Evolutionary conservation across 2,329 filamentous ascomycete species (phyloP).

Genomic region (Aspergillus spinulosporus): DNA sequence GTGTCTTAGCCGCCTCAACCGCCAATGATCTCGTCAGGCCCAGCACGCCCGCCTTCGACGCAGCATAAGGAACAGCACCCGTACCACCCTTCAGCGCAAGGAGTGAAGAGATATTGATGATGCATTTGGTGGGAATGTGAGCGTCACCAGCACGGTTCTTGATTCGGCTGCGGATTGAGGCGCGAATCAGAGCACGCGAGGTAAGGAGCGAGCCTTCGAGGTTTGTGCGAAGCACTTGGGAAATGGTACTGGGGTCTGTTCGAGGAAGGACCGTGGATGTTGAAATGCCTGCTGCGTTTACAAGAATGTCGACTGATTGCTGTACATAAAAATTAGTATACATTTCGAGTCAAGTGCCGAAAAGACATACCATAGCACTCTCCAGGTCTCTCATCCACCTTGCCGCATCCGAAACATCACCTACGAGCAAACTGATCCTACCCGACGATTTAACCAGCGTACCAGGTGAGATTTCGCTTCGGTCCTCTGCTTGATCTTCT

Average conservation of each 20-base stretch:
- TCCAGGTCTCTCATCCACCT: slow-evolving; percentile 40
- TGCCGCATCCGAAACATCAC: slow-evolving; percentile 40
- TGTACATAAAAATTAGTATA: slow-evolving; percentile 15
- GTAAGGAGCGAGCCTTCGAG: slow-evolving; percentile 52
- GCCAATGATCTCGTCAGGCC: slow-evolving; percentile 51
- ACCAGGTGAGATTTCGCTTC: background rate
- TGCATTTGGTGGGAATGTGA: slow-evolving; percentile 64
- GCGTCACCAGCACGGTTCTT: slow-evolving; percentile 21
- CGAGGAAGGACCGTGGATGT: slow-evolving; percentile 65
- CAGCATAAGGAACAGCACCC: slow-evolving; percentile 73
- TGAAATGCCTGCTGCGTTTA: slow-evolving; percentile 77
- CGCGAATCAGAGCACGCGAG: slow-evolving; percentile 41
- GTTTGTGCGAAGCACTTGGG: slow-evolving; percentile 67
- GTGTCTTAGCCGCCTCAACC: slow-evolving; percentile 34
- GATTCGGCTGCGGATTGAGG: slow-evolving; percentile 34
- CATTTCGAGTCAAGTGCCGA: background rate
- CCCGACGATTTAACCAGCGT: slow-evolving; percentile 19
- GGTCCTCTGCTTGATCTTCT: slow-evolving; percentile 16
- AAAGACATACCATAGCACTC: slow-evolving; percentile 38
- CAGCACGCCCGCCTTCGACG: slow-evolving; percentile 76
- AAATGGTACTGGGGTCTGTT: slow-evolving; percentile 53
- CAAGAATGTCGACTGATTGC: slow-evolving; percentile 58
- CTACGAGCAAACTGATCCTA: slow-evolving; percentile 34
- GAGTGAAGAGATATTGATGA: slow-evolving; percentile 80
- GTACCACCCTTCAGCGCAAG: slow-evolving; percentile 68